phyloP scores from a whole-genome alignment of 1,139 yeast species.

The Blastobotrys serpentis region DNA sequence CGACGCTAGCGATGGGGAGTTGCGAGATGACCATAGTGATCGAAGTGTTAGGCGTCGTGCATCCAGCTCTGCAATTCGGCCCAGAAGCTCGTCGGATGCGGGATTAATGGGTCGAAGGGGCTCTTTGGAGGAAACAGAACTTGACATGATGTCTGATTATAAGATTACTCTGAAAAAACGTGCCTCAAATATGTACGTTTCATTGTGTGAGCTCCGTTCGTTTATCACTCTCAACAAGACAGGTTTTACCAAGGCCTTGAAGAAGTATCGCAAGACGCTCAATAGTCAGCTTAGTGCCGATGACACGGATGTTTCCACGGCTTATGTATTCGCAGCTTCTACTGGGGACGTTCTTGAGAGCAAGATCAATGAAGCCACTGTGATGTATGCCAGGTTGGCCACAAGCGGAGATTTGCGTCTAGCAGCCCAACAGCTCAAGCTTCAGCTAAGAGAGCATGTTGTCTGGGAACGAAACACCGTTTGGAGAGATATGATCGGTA shows the following conservation, averaged over 20 bases:
- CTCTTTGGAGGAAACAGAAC: conserved; percentile 9
- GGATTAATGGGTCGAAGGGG: conserved; percentile 8
- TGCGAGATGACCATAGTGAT: background rate
- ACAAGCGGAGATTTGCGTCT: conserved; percentile 47
- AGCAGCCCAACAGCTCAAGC: conserved; percentile 66
- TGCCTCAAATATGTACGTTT: conserved; percentile 63
- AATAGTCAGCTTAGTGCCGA: conserved; percentile 53
- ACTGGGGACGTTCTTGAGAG: conserved; percentile 50
- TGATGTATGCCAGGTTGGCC: conserved; percentile 48
- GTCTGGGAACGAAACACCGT: conserved; percentile 97
- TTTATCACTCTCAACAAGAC: conserved; percentile 79
- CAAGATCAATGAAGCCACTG: conserved; percentile 50
- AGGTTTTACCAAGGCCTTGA: conserved; percentile 84
- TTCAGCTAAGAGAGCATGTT: conserved; percentile 83
- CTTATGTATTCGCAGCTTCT: conserved; percentile 48
- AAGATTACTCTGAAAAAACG: conserved; percentile 67
- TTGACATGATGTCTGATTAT: conserved; percentile 19
- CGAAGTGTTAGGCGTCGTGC: background rate
- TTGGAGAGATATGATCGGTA: conserved; percentile 92
- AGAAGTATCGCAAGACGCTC: conserved; percentile 85
- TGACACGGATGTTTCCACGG: conserved; percentile 27
- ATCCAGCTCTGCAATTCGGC: background rate
- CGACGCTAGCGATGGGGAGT: conserved; percentile 1
- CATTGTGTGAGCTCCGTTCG: conserved; percentile 78
- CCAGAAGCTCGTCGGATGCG: conserved; percentile 14